Evolutionary conservation across 1,284 basidiomycete species (phyloP), one percentile per base, ranked within the genome.

Genomic region (Polyporus tsugae): DNA sequence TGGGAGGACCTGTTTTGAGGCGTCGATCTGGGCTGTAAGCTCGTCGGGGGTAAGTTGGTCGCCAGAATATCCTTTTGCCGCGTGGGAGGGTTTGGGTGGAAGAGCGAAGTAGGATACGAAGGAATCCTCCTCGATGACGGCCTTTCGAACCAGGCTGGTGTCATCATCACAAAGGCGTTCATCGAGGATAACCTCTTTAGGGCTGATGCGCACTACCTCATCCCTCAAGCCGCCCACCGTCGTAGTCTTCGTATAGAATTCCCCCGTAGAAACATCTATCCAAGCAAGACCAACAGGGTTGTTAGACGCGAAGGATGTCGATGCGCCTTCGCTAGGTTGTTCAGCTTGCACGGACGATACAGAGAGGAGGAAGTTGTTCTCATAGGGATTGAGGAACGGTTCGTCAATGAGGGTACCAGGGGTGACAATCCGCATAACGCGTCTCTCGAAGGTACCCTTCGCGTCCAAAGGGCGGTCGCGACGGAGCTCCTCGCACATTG

Each of bases 201-300:
- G 96, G 17, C 83, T 82, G 63, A 98, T 92, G 19, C 95, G 89
- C 10, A 90, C 89, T n/a, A 98, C 82, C 72, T 97, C 93, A 77
- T 98, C 95, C 68, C 89, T 88, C 25, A 98, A 81, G 58, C 81
- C 82, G 11, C 88, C 86, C 2, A 85, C 68, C 2, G 83, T 81
- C 1, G 87, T 84, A 4, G 80, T 78, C 74, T 93, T 94, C 1
- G 93, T 91, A 79, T 94, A 96, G 79, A 97, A 95, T 76, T 97
- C 95, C 69, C 96, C 96, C 0, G 96, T 98, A 5, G 96, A 96
- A n/a, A 97, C 89, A 77, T 98, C 97, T 36, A 95, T 95, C 91
- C 96, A 98, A 2, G 96, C 95, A 39, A 98, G 81, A 4, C 92
- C 93, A 13, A 65, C 70, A 11, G 55, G 25, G 13, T 49, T 29